phyloP scores from a whole-genome alignment of 768 basidiomycete genomes.

The Holtermanniella nyarrowii region DNA sequence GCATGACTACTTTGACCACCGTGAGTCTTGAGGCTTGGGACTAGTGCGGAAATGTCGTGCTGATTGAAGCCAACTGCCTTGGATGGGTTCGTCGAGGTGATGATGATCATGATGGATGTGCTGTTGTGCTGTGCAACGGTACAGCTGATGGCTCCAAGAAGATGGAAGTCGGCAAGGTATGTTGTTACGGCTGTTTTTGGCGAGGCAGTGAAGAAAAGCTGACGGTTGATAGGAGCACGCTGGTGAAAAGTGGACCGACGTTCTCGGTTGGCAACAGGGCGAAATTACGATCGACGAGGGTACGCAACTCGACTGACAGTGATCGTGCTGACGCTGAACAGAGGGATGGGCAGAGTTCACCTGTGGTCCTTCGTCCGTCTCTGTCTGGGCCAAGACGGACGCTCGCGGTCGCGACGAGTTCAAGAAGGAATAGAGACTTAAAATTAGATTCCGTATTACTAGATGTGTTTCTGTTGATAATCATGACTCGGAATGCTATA shows the following conservation, averaged over 20 bases:
- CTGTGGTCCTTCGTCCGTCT: slow-evolving; percentile 41
- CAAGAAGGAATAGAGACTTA: slow-evolving; percentile 22
- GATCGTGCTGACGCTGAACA: slow-evolving; percentile 1
- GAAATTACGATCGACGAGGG: slow-evolving; percentile 45
- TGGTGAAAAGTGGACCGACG: slow-evolving; percentile 46
- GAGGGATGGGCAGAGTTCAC: slow-evolving; percentile 47
- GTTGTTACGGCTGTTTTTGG: background rate
- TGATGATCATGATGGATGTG: slow-evolving; percentile 42
- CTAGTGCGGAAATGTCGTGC: too few relatives aligned
- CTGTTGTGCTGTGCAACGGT: slow-evolving; percentile 37
- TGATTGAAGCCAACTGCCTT: slow-evolving; percentile 39
- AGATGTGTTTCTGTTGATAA: background rate
- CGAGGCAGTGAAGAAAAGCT: background rate
- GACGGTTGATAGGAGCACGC: slow-evolving; percentile 38
- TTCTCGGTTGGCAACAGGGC: slow-evolving; percentile 45
- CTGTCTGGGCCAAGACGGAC: slow-evolving; percentile 44
- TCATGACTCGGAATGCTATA: background rate
- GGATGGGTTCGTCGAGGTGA: slow-evolving; percentile 45
- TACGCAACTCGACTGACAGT: slow-evolving; percentile 8
- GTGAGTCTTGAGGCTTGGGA: slow-evolving; percentile 20
- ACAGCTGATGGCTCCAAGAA: slow-evolving; percentile 40
- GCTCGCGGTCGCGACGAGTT: slow-evolving; percentile 44
- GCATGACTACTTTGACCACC: slow-evolving; percentile 43
- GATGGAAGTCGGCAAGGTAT: slow-evolving; percentile 42
- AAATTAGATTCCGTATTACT: background rate